These are phyloP conservation scores for Cardamine chenopodiifolia DNA, from an alignment of 345 rosid species.

Conservation along the genomic window DNA sequence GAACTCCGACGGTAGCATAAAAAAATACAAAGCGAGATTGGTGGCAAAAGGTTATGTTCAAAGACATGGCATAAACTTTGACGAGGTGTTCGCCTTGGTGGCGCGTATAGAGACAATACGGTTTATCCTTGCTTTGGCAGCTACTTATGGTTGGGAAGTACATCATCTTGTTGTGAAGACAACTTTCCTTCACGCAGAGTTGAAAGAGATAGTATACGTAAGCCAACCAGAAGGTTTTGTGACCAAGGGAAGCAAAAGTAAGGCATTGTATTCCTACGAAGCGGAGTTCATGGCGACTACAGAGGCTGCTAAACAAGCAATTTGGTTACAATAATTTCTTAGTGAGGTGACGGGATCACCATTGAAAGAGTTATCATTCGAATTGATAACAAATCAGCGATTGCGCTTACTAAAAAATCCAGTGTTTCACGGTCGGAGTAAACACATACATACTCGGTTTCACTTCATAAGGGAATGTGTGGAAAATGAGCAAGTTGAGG, in stretches of 20 bases:
- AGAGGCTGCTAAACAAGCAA: no score
- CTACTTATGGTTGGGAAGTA: not conserved
- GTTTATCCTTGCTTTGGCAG: not conserved
- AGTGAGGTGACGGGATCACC: no score
- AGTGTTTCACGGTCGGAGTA: no score
- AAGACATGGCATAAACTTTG: not conserved
- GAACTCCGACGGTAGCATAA: not conserved
- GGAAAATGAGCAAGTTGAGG: no score
- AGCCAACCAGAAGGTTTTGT: not conserved
- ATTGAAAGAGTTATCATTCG: no score
- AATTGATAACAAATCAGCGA: no score
- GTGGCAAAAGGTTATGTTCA: not conserved
- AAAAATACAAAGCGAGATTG: not conserved
- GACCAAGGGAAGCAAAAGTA: not conserved
- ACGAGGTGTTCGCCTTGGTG: not conserved
- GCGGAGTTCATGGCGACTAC: no score
- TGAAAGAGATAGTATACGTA: not conserved
- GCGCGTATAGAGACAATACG: not conserved
- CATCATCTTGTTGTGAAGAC: not conserved
- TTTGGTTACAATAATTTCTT: no score
- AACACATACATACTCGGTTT: no score
- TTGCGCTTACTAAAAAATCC: no score
- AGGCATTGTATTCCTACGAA: no score
- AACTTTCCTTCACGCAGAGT: not conserved
- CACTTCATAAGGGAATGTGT: no score